phyloP scores from a whole-genome alignment of 2,329 filamentous ascomycete species.

The Juglanconis oblonga region DNA sequence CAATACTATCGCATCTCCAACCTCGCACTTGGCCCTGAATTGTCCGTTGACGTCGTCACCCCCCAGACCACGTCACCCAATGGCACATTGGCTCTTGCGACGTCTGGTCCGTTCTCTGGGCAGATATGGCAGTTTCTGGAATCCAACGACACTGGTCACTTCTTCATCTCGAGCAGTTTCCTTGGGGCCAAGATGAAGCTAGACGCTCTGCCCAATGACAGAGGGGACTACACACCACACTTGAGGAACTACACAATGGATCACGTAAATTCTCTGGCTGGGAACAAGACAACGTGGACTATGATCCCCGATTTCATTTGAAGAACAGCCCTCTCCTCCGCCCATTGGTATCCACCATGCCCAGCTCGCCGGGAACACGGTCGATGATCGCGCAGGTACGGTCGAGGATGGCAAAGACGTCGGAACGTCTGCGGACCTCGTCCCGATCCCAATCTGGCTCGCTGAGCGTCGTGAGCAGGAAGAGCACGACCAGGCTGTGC shows the following conservation, averaged over 20 bases:
- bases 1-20: constrained; percentile 8
- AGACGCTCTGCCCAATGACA: constrained; percentile 2
- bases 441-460: constrained; percentile 24
- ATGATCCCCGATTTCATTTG: constrained; percentile 17
- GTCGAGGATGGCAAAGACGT: constrained; percentile 24
- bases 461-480: constrained; percentile 23
- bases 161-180: constrained; percentile 2
- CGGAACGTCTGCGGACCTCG: constrained; percentile 21
- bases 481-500: constrained; percentile 24
- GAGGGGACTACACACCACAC: constrained; percentile 1
- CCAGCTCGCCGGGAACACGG: constrained; percentile 13
- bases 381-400: constrained; percentile 14
- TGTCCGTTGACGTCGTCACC: constrained; percentile 3
- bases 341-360: constrained; percentile 21
- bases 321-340: constrained; percentile 22
- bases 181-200: constrained; percentile 4
- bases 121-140: constrained; percentile 9
- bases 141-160: background rate
- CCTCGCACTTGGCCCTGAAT: constrained; percentile 8
- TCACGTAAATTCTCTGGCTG: background rate
- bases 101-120: constrained; percentile 1
- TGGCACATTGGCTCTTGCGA: background rate
- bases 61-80: background rate
- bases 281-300: constrained; percentile 6
- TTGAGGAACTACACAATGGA: constrained; percentile 1